Percentiles rank a stretch among this genome's conserved stretches.
Conservation (phyloP, 2,329 filamentous ascomycete species). For the Scedosporium dehoogii region DNA sequence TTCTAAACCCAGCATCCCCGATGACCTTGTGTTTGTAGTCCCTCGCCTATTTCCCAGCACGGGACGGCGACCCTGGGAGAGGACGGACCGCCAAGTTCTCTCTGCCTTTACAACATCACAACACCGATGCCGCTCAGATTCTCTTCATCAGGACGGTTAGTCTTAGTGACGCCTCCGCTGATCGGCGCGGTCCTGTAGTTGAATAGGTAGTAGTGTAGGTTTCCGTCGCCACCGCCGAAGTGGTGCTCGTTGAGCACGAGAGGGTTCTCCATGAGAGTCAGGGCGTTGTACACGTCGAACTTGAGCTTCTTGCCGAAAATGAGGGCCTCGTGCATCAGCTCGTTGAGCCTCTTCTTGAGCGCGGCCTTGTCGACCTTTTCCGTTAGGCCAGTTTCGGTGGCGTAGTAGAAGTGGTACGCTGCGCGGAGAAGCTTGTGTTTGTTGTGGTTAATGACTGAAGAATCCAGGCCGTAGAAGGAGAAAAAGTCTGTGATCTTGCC, state of each 20-base stretch:
- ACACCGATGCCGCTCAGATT: constrained; percentile 80
- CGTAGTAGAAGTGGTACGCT: constrained; percentile 97
- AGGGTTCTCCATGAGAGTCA: constrained; percentile 88
- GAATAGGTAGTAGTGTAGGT: constrained; percentile 94
- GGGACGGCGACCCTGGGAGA: too few relatives aligned
- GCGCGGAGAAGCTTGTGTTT: constrained; percentile 75
- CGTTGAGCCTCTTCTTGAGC: constrained; percentile 71
- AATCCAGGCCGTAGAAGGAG: constrained; percentile 93
- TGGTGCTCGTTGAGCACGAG: constrained; percentile 91
- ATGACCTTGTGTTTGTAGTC: too few relatives aligned
- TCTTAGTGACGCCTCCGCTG: constrained; percentile 70
- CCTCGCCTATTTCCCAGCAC: too few relatives aligned
- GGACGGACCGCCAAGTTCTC: neutral
- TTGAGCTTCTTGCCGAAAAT: constrained; percentile 74
- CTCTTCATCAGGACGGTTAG: constrained; percentile 67
- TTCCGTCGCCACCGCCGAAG: constrained; percentile 88
- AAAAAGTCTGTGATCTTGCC: constrained; percentile 92
- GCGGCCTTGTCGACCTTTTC: constrained; percentile 42
- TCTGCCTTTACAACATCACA: constrained; percentile 53
- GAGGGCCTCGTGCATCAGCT: constrained; percentile 72
- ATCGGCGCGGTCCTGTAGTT: constrained; percentile 90
- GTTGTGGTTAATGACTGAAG: constrained; percentile 74
- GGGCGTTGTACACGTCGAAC: constrained; percentile 95
- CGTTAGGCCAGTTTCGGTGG: constrained; percentile 65
- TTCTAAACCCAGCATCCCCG: too few relatives aligned